Evolutionary conservation across 768 basidiomycete species (phyloP), one percentile per base, ranked within the genome.

Genomic region (Pholiota conissans): DNA sequence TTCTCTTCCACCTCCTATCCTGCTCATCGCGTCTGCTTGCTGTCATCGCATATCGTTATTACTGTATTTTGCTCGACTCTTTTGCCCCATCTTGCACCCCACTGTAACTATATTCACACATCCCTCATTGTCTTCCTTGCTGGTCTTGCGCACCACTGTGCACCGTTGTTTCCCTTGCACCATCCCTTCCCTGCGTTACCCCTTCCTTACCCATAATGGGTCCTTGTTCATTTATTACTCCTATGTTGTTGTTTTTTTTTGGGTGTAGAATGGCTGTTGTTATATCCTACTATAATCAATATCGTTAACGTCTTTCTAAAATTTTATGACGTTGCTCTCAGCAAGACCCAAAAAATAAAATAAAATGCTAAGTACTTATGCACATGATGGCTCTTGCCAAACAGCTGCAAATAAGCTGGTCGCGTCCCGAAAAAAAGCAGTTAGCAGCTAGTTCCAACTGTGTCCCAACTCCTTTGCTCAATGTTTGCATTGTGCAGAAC

Each of bases 11-110:
- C 42, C 53, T 47, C 56, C 60, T 49, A 40, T 61, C 52, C 40
- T 58, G 37, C 56, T 37, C 57, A 52, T 63, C 57, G 37, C 46
- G 18, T 49, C 52, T 61, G 32, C 56, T 65, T 64, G 67, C 67
- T 63, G 47, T 70, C 66, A 37, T 61, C 58, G 58, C 62, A 65
- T 79, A 79, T 79, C 64, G 63, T 79, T 79, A 79, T 79, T 80
- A 67, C 69, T 77, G 78, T 81, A 79, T 77, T 77, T 79, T 76
- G 66, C 63, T 63, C 65, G 42, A 18, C 6, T 32, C 24, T 45
- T 45, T 10, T 24, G 42, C 42, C 42, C 42, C 20, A 45, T 45
- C 61, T 55, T 61, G 63, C 66, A 61, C 63, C 63, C 55, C 61
- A 64, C 56, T 74, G 67, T 70, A 71, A 65, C 63, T 61, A 57